These are phyloP conservation scores for Chenopodium berlandieri DNA, from an alignment of 148 eudicot species.

Conservation along the genomic window DNA sequence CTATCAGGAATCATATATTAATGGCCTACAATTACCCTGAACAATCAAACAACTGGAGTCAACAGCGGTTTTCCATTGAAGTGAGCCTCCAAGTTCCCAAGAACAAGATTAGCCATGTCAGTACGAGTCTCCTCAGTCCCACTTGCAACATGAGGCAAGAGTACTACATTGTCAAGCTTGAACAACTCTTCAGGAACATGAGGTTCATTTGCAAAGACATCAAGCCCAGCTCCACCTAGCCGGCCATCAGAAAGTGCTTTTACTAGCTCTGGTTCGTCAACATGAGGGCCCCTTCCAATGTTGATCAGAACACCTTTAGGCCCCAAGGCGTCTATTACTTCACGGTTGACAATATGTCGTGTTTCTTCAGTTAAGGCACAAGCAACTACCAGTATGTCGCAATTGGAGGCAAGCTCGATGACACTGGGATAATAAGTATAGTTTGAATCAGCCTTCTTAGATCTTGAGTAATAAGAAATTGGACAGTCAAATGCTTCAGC, in stretches of 20 bases:
- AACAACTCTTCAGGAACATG: constrained; percentile 76
- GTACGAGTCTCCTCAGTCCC: constrained; percentile 70
- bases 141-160: constrained; percentile 79
- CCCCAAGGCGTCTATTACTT: constrained; percentile 70
- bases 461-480: constrained; percentile 73
- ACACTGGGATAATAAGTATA: constrained; percentile 64
- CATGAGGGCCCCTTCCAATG: constrained; percentile 83
- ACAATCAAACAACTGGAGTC: constrained; percentile 64
- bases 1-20: background rate
- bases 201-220: constrained; percentile 76
- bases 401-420: constrained; percentile 65
- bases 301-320: constrained; percentile 78
- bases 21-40: background rate
- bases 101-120: constrained; percentile 80
- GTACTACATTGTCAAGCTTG: constrained; percentile 67
- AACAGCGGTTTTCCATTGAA: constrained; percentile 64
- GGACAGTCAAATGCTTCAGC: constrained; percentile 88
- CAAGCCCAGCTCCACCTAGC: constrained; percentile 83
- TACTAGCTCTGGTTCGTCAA: constrained; percentile 75
- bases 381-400: constrained; percentile 67
- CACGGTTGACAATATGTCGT: constrained; percentile 68
- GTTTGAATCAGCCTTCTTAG: constrained; percentile 47
- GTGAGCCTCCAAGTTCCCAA: constrained; percentile 84
- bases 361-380: constrained; percentile 77
- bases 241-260: constrained; percentile 82